Evolutionary conservation across 805 yeast species (phyloP), one percentile per base, ranked within the genome.

Genomic region (Zygosaccharomyces gambellarensis): DNA sequence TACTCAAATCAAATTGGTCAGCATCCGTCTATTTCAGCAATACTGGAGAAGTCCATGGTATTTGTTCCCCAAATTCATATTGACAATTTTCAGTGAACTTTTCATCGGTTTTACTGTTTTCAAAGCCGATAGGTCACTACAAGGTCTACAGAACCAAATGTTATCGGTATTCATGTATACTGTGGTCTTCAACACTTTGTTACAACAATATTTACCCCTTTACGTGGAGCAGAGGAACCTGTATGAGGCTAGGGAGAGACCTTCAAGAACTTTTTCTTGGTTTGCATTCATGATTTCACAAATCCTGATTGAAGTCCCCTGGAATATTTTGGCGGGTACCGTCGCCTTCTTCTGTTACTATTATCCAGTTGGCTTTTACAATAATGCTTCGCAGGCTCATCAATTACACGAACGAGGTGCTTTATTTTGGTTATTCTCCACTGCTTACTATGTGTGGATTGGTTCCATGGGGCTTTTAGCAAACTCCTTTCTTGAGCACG

Each of bases 141-240:
- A 80, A 68, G 83, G 87, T 62, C 65, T 87, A 60, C 96, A 89
- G 67, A 87, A 87, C 67, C 94, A 85, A 71, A 82, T 86, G 89
- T 80, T 85, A 58, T 74, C 90, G 3, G 62, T 83, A 38, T 87
- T 87, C 71, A 83, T 85, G 88, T 77, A 81, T 60, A 63, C 80
- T 36, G 73, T 79, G 56, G 71, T 77, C 45, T 74, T 80, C 68
- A 75, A 75, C 54, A 81, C 85, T 21, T 60, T 82, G 57, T 61
- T 81, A 43, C 79, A 82, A 55, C 90, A 85, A 64, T 74, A 79
- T 69, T 67, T 83, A 54, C 89, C 90, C n/a, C 64, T 77, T 48
- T 86, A 72, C 63, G 78, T 81, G 36, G 55, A 69, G 30, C 88
- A 82, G 63, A 77, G 90, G 68, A 78, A 78, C 55, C 65, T 84